Percentiles rank a stretch among this genome's conserved stretches.
Evolutionary conservation across 345 rosid genomes (phyloP).

Genomic region (Lenwebbia sp.): DNA sequence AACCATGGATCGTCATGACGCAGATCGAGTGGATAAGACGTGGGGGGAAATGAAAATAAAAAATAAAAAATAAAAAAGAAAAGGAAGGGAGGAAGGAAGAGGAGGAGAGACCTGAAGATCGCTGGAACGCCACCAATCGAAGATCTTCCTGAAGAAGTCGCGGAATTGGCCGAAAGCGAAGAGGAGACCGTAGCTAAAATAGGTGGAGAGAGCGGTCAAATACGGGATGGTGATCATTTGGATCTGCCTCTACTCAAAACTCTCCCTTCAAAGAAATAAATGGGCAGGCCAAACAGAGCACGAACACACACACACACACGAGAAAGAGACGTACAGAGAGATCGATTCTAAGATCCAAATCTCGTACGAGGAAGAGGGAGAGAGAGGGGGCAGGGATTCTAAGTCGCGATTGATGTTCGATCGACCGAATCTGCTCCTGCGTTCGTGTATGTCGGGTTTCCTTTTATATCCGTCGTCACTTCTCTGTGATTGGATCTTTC

Average conservation of each 20-base stretch:
- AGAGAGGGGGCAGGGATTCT: background rate
- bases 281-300: background rate
- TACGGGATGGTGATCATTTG: slow-evolving; percentile 35
- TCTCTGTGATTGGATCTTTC: background rate
- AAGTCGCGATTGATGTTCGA: background rate
- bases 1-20: background rate
- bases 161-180: slow-evolving; percentile 43
- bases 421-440: background rate
- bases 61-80: no score
- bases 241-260: background rate
- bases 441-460: background rate
- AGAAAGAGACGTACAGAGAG: background rate
- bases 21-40: background rate
- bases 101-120: slow-evolving; percentile 21
- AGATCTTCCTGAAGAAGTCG: slow-evolving; percentile 32
- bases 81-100: background rate
- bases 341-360: background rate
- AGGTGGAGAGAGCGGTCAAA: slow-evolving; percentile 36
- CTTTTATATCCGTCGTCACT: background rate
- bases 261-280: background rate
- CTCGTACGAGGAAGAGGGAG: background rate
- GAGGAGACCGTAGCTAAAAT: slow-evolving; percentile 39
- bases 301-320: no score
- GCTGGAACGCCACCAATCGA: slow-evolving; percentile 22
- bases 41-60: no score